phyloP scores from a whole-genome alignment of 2,329 filamentous ascomycete genomes.

The Aspergillus chevalieri region DNA sequence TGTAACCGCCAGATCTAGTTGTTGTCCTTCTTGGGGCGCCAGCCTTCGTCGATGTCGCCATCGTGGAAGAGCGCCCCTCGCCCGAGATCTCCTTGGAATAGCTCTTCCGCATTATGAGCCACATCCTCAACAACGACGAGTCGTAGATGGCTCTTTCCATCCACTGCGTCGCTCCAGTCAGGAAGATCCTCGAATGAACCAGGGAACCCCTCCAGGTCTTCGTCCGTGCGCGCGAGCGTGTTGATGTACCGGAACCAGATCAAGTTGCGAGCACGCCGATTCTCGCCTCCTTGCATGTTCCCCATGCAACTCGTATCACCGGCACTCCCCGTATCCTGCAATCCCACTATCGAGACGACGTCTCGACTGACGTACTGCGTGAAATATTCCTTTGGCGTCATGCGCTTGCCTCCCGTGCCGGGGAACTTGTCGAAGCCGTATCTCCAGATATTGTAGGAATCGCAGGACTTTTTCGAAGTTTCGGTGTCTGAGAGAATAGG shows the following conservation, averaged over 20 bases:
- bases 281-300: constrained; percentile 7
- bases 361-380: constrained; percentile 6
- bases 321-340: constrained; percentile 7
- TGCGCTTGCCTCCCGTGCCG: constrained; percentile 4
- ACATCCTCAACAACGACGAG: constrained; percentile 8
- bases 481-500: constrained; percentile 4
- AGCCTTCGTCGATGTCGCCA: constrained; percentile 6
- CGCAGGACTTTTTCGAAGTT: constrained; percentile 2
- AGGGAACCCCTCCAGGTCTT: constrained; percentile 9
- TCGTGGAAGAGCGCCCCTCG: constrained; percentile 6
- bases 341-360: constrained; percentile 10
- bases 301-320: constrained; percentile 12
- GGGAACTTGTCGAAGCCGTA: constrained; percentile 12
- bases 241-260: constrained; percentile 13
- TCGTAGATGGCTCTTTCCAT: constrained; percentile 7
- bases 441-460: constrained; percentile 7
- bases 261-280: constrained; percentile 10
- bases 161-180: constrained; percentile 8
- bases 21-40: constrained; percentile 6
- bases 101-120: constrained; percentile 7
- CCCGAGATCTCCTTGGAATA: constrained; percentile 6
- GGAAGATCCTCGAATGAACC: constrained; percentile 4
- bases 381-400: constrained; percentile 10
- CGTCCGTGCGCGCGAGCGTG: constrained; percentile 8
- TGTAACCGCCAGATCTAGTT: background rate